These are phyloP conservation scores for Sextonia rubra DNA, from an alignment of 164 flowering plant species.

Conservation along the genomic window DNA sequence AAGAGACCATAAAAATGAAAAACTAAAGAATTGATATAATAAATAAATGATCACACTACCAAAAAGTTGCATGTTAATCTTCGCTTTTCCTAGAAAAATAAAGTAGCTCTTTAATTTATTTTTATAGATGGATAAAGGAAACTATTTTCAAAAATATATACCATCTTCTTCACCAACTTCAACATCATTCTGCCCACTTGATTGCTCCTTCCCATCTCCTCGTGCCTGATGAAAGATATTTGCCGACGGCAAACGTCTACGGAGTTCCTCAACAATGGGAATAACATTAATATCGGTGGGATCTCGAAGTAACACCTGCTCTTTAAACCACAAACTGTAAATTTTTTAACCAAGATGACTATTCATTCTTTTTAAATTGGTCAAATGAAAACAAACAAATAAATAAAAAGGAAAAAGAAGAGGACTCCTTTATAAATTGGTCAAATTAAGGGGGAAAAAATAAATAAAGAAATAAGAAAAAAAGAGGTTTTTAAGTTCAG, in stretches of 20 bases:
- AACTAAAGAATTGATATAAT: background rate
- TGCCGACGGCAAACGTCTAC: slow-evolving; percentile 55
- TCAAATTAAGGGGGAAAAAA: too few relatives aligned
- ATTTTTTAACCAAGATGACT: too few relatives aligned
- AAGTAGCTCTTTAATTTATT: background rate
- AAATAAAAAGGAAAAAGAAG: too few relatives aligned
- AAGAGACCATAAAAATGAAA: background rate
- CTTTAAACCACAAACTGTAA: background rate
- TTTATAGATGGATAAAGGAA: background rate
- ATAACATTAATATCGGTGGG: slow-evolving; percentile 77
- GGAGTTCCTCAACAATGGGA: slow-evolving; percentile 87
- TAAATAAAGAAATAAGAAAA: too few relatives aligned
- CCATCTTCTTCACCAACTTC: slow-evolving; percentile 75
- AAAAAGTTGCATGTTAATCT: background rate
- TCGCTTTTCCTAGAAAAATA: background rate
- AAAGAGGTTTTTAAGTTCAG: too few relatives aligned
- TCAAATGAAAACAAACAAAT: too few relatives aligned
- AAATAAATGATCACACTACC: background rate
- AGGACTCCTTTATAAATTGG: too few relatives aligned
- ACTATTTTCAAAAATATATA: slow-evolving; percentile 10
- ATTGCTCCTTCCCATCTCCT: slow-evolving; percentile 47
- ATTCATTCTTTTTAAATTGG: too few relatives aligned
- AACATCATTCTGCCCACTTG: slow-evolving; percentile 43
- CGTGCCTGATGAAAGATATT: slow-evolving; percentile 29
- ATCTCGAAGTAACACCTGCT: slow-evolving; percentile 84